Percentiles rank a stretch among this genome's conserved stretches.
Conservation (phyloP, 2,329 filamentous ascomycete species). For the Amauroascus niger region DNA sequence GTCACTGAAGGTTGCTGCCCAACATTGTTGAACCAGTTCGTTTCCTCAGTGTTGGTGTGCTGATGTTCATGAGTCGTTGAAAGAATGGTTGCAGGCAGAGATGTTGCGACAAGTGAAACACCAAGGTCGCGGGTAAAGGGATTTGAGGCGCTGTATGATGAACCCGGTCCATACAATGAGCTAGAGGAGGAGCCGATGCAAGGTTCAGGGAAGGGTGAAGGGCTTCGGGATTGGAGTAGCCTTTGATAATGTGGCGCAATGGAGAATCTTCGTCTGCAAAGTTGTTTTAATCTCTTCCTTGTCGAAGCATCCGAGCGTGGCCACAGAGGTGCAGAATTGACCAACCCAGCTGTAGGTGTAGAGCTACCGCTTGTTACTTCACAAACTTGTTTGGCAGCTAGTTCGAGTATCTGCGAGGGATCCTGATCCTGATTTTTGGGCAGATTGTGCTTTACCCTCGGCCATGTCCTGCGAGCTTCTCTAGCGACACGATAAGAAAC, state of each 20-base stretch:
- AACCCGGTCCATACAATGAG: constrained; percentile 20
- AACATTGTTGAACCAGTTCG: constrained; percentile 29
- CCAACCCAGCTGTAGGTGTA: constrained; percentile 36
- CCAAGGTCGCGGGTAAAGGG: constrained; percentile 39
- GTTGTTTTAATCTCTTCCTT: constrained; percentile 47
- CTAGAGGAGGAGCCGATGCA: constrained; percentile 26
- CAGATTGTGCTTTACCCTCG: constrained; percentile 34
- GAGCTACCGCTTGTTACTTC: constrained; percentile 35
- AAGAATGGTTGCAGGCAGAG: constrained; percentile 30
- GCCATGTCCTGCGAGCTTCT: constrained; percentile 53
- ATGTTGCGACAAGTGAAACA: constrained; percentile 36
- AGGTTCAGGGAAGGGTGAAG: constrained; percentile 46
- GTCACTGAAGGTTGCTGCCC: neutral
- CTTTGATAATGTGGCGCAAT: constrained; percentile 56
- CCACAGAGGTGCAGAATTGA: constrained; percentile 38
- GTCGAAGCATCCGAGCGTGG: constrained; percentile 51
- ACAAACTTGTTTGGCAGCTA: constrained; percentile 15
- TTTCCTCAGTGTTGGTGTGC: neutral
- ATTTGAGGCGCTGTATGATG: constrained; percentile 21
- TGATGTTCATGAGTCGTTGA: constrained; percentile 22
- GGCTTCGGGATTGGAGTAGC: constrained; percentile 50
- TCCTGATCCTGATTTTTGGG: neutral
- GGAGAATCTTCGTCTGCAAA: constrained; percentile 53
- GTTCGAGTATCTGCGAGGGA: constrained; percentile 7
- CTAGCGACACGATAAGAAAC: constrained; percentile 55